These are phyloP conservation scores for Ogataea glucozyma DNA, from an alignment of 805 yeast genomes.

Conservation along the genomic window DNA sequence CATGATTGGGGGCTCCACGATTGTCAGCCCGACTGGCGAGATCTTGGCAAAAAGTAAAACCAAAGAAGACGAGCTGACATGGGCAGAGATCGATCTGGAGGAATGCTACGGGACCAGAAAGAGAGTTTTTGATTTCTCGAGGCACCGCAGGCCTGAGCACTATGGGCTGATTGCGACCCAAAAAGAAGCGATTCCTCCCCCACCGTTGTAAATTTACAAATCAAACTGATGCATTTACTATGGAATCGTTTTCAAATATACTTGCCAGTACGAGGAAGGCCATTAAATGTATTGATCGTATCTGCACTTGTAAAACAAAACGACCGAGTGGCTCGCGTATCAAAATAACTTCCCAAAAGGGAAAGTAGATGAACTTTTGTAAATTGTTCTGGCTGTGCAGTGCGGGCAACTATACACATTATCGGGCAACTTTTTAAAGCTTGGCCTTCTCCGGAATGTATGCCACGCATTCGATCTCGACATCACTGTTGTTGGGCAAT, in stretches of 20 bases:
- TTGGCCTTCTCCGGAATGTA: conserved; percentile 6
- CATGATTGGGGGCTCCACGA: conserved; percentile 15
- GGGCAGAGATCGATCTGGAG: conserved; percentile 14
- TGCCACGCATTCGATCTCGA: conserved; percentile 4
- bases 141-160: conserved; percentile 13
- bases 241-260: too few relatives aligned
- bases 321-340: too few relatives aligned
- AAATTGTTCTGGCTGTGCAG: too few relatives aligned
- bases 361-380: too few relatives aligned
- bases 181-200: conserved; percentile 8
- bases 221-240: too few relatives aligned
- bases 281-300: too few relatives aligned
- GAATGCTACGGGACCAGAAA: conserved; percentile 9
- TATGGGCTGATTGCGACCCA: conserved; percentile 8
- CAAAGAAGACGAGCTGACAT: conserved; percentile 12
- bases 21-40: conserved; percentile 10
- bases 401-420: too few relatives aligned
- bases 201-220: conserved; percentile 4
- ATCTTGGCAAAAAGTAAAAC: conserved; percentile 13
- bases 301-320: too few relatives aligned
- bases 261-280: too few relatives aligned
- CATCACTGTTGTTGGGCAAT: conserved; percentile 1
- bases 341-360: neutral
- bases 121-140: conserved; percentile 11
- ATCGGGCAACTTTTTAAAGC: too few relatives aligned